Evolutionary conservation across 352 stramenopile species (phyloP), one percentile per base, ranked within the genome.

Genomic region (Plasmopara muralis): DNA sequence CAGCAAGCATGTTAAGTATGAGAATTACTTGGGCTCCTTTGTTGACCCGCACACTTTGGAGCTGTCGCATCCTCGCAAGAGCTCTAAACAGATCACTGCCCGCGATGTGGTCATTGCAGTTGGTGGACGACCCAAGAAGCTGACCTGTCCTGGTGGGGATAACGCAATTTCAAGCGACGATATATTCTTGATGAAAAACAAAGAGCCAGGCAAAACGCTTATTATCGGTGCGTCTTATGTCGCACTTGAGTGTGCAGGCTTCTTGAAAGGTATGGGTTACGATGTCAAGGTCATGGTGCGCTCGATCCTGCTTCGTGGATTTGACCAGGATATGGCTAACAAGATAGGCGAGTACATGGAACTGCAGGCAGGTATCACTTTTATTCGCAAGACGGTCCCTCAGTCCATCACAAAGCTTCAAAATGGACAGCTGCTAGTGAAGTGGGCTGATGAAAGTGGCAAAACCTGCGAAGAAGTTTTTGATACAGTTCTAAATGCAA

Each of bases 151-250:
- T 13, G 94, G 97, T 18, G 86, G 74, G 16, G 95, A 98, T 44
- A 72, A 95, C 49, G 93, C 93, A 20, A 97, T 99, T 67, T 95
- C 89, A 43, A 89, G 78, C 57, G 79, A 92, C 53, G 82, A 92
- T 47, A 89, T 89, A 30, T 92, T 92, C 40, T 97, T 76, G 73
- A 70, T 70, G 62, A 78, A 73, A 52, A 74, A 77, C 76, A 77
- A 68, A 9, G 74, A 92, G 14, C 88, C 95, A 0, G 97, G 96
- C 44, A 98, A 98, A 72, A 98, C 95, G 13, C 75, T 98, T 9
- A 95, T 98, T 29, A 84, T 99, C 13, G 97, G 97, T 31, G 96
- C 93, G 5, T 98, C 92, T 8, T 99, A 99, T 72, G 97, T 99
- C 44, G 92, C 89, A 49, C 84, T 99, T 16, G 96, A 99, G 74